phyloP scores from a whole-genome alignment of 305 asterid species.

The Ajuga reptans region DNA sequence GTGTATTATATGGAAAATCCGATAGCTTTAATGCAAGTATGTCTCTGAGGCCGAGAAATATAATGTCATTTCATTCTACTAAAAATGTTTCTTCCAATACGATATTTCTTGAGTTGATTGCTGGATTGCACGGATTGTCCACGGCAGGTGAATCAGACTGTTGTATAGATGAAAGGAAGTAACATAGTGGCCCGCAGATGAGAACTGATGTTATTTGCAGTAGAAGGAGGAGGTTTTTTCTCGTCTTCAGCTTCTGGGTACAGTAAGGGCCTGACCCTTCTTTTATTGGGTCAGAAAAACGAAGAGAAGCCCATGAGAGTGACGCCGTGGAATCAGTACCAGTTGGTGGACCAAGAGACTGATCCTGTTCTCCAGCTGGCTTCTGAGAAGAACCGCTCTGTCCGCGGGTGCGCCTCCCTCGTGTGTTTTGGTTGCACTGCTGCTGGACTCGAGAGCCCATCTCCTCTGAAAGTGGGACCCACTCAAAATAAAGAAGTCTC shows the following conservation, averaged over 20 bases:
- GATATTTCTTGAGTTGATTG: slow-evolving; percentile 17
- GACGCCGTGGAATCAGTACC: slow-evolving; percentile 93
- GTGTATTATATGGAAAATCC: neutral
- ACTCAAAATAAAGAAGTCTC: slow-evolving; percentile 45
- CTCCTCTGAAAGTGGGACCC: slow-evolving; percentile 66
- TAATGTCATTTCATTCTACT: neutral
- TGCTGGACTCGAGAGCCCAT: slow-evolving; percentile 54
- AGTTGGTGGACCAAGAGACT: slow-evolving; percentile 80
- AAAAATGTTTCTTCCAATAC: neutral
- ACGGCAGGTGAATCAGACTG: slow-evolving; percentile 31
- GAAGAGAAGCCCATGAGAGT: slow-evolving; percentile 96
- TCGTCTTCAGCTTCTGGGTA: slow-evolving; percentile 93
- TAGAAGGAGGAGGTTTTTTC: slow-evolving; percentile 96
- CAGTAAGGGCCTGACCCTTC: slow-evolving; percentile 84
- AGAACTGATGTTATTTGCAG: slow-evolving; percentile 90
- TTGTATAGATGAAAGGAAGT: slow-evolving; percentile 26
- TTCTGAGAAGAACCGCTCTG: slow-evolving; percentile 57
- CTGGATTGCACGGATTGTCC: slow-evolving; percentile 17
- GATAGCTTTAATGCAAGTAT: neutral
- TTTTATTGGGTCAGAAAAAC: slow-evolving; percentile 66
- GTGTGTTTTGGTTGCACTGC: slow-evolving; percentile 72
- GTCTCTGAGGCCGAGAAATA: neutral
- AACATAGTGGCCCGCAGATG: slow-evolving; percentile 53
- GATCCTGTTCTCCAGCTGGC: slow-evolving; percentile 85
- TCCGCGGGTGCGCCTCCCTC: slow-evolving; percentile 72